Conservation (phyloP, 176 grass and related monocot species). For the Carex parvula region DNA sequence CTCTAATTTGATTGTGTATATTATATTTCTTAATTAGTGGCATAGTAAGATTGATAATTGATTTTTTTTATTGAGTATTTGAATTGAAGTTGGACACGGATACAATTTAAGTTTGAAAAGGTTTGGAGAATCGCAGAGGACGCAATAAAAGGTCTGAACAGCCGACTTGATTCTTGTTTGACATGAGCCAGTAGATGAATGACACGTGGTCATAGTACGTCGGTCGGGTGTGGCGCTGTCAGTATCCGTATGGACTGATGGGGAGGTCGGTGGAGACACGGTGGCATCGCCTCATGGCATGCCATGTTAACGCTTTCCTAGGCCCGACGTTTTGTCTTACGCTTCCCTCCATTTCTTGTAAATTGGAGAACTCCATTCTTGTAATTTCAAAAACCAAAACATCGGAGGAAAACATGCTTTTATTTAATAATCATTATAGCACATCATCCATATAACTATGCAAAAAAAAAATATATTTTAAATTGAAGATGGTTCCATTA, state of each 20-base stretch:
- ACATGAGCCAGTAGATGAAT: background rate
- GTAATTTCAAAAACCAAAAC: no score
- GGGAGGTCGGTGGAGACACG: slow-evolving; percentile 30
- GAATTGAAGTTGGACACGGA: no score
- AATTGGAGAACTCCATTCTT: background rate
- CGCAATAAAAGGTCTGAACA: background rate
- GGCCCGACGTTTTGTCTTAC: background rate
- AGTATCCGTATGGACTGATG: slow-evolving; percentile 12
- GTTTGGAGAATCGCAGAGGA: no score
- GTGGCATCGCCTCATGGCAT: slow-evolving; percentile 10
- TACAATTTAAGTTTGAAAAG: no score
- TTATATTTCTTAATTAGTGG: no score
- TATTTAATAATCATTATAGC: no score
- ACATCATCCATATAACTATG: background rate
- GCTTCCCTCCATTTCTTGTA: background rate
- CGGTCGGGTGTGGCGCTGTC: background rate
- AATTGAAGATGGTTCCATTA: background rate
- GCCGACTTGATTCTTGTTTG: background rate
- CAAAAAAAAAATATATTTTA: background rate
- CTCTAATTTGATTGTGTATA: no score
- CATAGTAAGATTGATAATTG: no score
- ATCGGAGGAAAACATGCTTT: no score
- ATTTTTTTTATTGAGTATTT: no score
- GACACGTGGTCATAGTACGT: background rate
- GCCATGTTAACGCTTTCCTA: slow-evolving; percentile 1